Base-by-base conservation (phyloP, 306 rosid genomes). In the Prunus padus region DNA sequence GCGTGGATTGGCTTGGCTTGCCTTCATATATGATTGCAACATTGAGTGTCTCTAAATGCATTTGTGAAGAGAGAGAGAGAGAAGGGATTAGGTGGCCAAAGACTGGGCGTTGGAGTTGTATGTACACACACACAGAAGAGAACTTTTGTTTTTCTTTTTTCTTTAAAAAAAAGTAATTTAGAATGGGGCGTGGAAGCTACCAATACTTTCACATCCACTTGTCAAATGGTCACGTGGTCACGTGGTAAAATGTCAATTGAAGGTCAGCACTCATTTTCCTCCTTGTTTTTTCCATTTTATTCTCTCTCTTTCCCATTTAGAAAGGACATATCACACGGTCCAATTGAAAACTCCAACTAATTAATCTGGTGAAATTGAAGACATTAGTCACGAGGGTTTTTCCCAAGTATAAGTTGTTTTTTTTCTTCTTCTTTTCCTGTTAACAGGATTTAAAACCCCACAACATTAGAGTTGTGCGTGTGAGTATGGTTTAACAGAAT, bases 61-160 rank as follows among this genome's bases (percentile, higher is more conserved):
- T 3, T n/a, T 55, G 61, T 37, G 2, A 0, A 9, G 61, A 69
- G 68, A 9, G 11, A 57, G 57, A 15, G 8, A 9, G 26, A 61
- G 30, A 54, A 22, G 63, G 67, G 62, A 78, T 65, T 83, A 76
- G 84, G 84, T 72, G 73, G 84, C 67, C 20, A 3, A 60, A 73
- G 82, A 80, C 84, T 80, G 82, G 82, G 67, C 30, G 87, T 84
- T 84, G 84, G 81, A 67, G 33, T 9, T 20, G 54, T 23, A 50
- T 11, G 26, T 22, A 5, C 6, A 8, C 16, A 8, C 16, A 9
- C 19, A 12, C 4, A 23, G 33, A 18, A 23, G 16, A 46, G 11
- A 4, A 2, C 19, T 15, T 4, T 19, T 45, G 8, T 9, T 7
- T 12, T 20, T 28, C 30, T 28, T 28, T 28, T 28, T 28, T 28